Base-by-base conservation (phyloP, 2,329 filamentous ascomycete genomes). In the Phialemoniopsis sp. region DNA sequence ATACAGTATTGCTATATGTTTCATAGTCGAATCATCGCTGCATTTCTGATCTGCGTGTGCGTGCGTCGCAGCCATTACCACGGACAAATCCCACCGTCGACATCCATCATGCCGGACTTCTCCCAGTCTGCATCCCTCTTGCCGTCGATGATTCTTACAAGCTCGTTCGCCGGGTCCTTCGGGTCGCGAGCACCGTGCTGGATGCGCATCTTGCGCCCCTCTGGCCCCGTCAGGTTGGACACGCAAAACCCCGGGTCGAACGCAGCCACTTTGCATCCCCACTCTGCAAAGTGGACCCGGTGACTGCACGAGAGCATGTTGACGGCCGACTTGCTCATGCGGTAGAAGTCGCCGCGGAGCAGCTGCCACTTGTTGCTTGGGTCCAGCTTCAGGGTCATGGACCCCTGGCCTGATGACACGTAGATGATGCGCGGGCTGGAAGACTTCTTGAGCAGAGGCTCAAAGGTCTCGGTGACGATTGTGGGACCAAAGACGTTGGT, bases 281-380 rank as follows among this genome's bases (percentile, higher is more conserved):
- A 57, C 5, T 54, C 49, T 15, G 41, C 46, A 34, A 46, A 58
- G 17, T 53, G 44, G 29, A 50, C 42, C 32, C 48, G 38, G 42
- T 59, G 50, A 36, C 56, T 56, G 14, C 49, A 55, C 1, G 58
- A 47, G 4, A 60, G 29, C 62, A 65, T 60, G 45, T 64, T 62
- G n/a, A 64, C 33, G 1, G 60, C 61, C 1, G 60, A 47, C 48
- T 65, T 64, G 48, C 55, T 59, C 44, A 58, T 56, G 17, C 60
- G 55, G 40, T 63, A 64, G 5, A 48, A 37, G 3, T 55, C 52
- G 7, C 46, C 50, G 6, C 39, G 42, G n/a, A 54, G 9, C 2
- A 48, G 8, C 15, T 43, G 37, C 5, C 19, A 44, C 26, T 33
- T 6, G 34, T 46, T 43, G 10, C 37, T 41, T 5, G 51, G 48